A percentile compares a stretch with the other conserved stretches of the same genome.
phyloP scores from a whole-genome alignment of 2,329 filamentous ascomycete species.

The Beauveria australis region DNA sequence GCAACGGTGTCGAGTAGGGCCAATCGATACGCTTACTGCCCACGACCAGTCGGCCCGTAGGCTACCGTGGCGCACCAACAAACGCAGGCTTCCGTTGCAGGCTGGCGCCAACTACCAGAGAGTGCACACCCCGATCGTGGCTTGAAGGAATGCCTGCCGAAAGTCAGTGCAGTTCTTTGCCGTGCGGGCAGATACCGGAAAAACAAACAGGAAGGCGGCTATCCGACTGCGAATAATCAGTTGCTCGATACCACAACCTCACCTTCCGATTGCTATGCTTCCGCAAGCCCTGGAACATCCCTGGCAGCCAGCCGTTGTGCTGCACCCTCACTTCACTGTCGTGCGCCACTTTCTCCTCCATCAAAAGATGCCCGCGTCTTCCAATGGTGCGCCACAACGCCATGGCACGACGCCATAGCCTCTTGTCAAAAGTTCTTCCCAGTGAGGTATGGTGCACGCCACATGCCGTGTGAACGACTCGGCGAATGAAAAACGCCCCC shows the following conservation, averaged over 20 bases:
- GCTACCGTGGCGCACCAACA: not conserved
- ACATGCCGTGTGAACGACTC: constrained; percentile 6
- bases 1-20: not conserved
- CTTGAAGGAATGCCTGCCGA: not conserved
- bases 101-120: not conserved
- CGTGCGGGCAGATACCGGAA: not conserved
- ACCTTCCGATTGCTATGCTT: not conserved
- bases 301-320: not conserved
- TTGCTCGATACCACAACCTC: not conserved
- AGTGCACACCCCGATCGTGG: not conserved
- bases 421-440: constrained; percentile 9
- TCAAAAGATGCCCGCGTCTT: not conserved
- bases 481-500: not conserved
- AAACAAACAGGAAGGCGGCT: not conserved
- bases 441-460: not conserved
- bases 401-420: constrained; percentile 1
- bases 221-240: not conserved
- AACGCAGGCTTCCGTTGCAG: not conserved
- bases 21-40: not conserved
- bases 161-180: not conserved
- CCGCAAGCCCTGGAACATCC: not conserved
- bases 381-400: constrained; percentile 1
- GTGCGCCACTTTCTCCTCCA: not conserved
- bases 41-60: constrained; percentile 3
- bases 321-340: not conserved